Percentiles rank a stretch among this genome's conserved stretches.
Conservation (phyloP, 2,329 filamentous ascomycete species). For the Monilinia fructicola region DNA sequence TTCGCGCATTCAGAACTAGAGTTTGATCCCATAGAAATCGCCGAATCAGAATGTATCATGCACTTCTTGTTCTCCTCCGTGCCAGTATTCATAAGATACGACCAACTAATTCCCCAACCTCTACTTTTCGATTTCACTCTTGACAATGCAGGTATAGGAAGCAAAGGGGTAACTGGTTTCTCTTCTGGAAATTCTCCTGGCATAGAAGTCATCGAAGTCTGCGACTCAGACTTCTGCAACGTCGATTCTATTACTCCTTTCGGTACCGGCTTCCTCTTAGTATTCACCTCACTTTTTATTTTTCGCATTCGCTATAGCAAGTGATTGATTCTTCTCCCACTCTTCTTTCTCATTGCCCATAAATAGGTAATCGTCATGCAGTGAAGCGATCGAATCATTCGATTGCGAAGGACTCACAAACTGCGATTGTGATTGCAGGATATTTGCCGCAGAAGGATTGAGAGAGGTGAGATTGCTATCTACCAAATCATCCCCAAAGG, state of each 20-base stretch:
- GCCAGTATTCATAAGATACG: slow-evolving; percentile 26
- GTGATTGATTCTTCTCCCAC: slow-evolving; percentile 15
- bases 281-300: slow-evolving; percentile 19
- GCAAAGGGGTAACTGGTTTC: slow-evolving; percentile 15
- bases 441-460: slow-evolving; percentile 20
- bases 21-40: slow-evolving; percentile 30
- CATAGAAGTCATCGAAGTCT: slow-evolving; percentile 14
- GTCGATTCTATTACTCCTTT: not conserved
- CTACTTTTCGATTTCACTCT: slow-evolving; percentile 11
- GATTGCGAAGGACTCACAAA: not conserved
- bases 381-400: slow-evolving; percentile 23
- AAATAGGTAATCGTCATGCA: slow-evolving; percentile 24
- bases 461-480: slow-evolving; percentile 28
- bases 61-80: slow-evolving; percentile 22
- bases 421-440: slow-evolving; percentile 18
- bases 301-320: slow-evolving; percentile 9
- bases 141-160: not conserved
- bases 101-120: slow-evolving; percentile 33
- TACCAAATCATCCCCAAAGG: slow-evolving; percentile 30
- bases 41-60: slow-evolving; percentile 29
- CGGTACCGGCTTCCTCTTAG: slow-evolving; percentile 29
- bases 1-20: slow-evolving; percentile 26
- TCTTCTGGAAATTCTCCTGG: slow-evolving; percentile 22
- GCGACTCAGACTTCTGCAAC: slow-evolving; percentile 17
- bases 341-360: slow-evolving; percentile 21